These are phyloP conservation scores for Xanthoparmelia taractica DNA, from an alignment of 495 filamentous ascomycete genomes.

Conservation along the genomic window DNA sequence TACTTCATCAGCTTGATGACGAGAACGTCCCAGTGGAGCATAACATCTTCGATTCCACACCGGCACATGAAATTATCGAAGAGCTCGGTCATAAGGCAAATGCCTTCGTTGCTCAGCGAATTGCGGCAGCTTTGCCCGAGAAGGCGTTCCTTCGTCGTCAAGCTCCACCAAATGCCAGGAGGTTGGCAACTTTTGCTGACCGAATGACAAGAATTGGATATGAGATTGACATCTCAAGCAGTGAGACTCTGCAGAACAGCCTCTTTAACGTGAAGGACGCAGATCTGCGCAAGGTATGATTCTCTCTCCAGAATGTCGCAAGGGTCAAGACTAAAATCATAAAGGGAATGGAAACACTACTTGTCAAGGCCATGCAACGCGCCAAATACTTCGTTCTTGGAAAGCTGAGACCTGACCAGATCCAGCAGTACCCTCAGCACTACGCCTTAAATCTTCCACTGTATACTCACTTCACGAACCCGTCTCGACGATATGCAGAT, in stretches of 20 bases:
- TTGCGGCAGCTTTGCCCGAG: constrained; percentile 71
- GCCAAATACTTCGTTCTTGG: constrained; percentile 88
- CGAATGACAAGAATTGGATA: constrained; percentile 87
- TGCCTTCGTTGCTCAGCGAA: constrained; percentile 75
- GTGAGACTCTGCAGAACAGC: constrained; percentile 83
- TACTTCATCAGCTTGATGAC: constrained; percentile 92
- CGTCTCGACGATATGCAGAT: constrained; percentile 89
- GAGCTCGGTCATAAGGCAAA: constrained; percentile 91
- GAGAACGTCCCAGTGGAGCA: constrained; percentile 94
- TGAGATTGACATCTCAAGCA: constrained; percentile 80
- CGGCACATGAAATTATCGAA: constrained; percentile 87
- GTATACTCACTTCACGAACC: constrained; percentile 97
- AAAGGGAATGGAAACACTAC: constrained; percentile 87
- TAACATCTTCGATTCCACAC: constrained; percentile 88
- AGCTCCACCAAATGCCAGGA: constrained; percentile 72
- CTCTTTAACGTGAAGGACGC: constrained; percentile 82
- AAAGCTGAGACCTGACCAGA: constrained; percentile 62
- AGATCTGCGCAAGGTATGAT: constrained; percentile 68
- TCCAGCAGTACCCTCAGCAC: constrained; percentile 83
- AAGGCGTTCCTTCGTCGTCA: constrained; percentile 90
- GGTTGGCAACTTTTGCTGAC: constrained; percentile 82
- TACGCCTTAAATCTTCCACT: constrained; percentile 88
- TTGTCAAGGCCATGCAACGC: constrained; percentile 88
- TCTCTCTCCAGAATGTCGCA: background rate
- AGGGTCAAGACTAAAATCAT: background rate